Conservation (phyloP, 257 asterid genomes). For the Salvia rosmarinus region DNA sequence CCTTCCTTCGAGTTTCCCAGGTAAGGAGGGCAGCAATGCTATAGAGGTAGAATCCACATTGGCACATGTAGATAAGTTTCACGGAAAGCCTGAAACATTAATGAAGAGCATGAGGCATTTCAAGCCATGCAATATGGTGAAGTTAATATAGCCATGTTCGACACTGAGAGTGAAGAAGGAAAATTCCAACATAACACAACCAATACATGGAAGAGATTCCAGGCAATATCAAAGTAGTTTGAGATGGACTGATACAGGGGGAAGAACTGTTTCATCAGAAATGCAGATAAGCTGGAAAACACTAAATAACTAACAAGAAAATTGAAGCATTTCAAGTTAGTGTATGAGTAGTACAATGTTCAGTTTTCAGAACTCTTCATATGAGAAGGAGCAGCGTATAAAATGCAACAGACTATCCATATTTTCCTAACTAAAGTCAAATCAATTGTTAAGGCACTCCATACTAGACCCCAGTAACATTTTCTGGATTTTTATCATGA, state of each 20-base stretch:
- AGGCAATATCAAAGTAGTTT: not conserved
- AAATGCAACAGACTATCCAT: conserved; percentile 10
- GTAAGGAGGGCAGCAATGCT: conserved; percentile 81
- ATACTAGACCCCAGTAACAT: not conserved
- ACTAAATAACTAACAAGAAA: not conserved
- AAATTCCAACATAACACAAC: not conserved
- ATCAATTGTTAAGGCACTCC: conserved; percentile 14
- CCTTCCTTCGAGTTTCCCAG: conserved; percentile 96
- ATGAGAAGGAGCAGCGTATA: not conserved
- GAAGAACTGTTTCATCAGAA: not conserved
- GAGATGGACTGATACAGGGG: conserved; percentile 11
- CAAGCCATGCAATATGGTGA: conserved; percentile 20
- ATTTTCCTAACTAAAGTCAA: not conserved
- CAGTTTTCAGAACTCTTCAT: conserved; percentile 13
- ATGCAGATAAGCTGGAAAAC: not conserved
- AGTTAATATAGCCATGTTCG: conserved; percentile 7
- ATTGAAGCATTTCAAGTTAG: conserved; percentile 8
- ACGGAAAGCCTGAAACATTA: conserved; percentile 60
- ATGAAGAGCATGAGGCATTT: conserved; percentile 6
- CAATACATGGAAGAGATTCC: not conserved
- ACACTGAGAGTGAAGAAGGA: not conserved
- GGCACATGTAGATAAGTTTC: conserved; percentile 80
- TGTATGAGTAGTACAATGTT: not conserved
- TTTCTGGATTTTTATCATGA: conserved; percentile 8
- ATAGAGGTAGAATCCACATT: conserved; percentile 88